A percentile compares a stretch with the other conserved stretches of the same genome.
phyloP scores from a whole-genome alignment of 441 rosid species.

The Flueggea neowawraea region DNA sequence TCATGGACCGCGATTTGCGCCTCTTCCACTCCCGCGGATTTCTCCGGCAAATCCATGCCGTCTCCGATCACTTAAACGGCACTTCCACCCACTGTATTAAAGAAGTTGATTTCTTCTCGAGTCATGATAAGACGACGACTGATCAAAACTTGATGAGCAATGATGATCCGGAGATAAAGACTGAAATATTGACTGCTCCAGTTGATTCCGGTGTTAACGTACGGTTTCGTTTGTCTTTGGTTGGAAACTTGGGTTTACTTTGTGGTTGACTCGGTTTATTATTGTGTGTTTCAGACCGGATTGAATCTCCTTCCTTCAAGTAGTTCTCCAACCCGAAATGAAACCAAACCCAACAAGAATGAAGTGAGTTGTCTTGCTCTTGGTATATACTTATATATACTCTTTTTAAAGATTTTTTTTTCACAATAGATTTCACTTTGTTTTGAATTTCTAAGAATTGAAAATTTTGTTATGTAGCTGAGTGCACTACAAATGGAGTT shows the following conservation, averaged over 20 bases:
- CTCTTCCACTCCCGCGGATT: constrained; percentile 48
- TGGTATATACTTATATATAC: too few relatives aligned
- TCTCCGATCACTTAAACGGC: constrained; percentile 7
- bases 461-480: constrained; percentile 24
- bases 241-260: background rate
- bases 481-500: constrained; percentile 41
- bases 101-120: constrained; percentile 79
- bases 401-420: constrained; percentile 1
- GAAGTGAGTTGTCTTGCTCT: constrained; percentile 36
- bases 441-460: background rate
- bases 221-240: constrained; percentile 24
- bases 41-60: constrained; percentile 25
- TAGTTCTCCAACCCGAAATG: constrained; percentile 16
- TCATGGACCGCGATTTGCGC: constrained; percentile 39
- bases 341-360: constrained; percentile 25
- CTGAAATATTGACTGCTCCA: constrained; percentile 16
- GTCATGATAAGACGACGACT: constrained; percentile 6
- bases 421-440: background rate
- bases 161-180: constrained; percentile 19
- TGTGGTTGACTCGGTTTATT: constrained; percentile 7
- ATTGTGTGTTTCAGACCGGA: constrained; percentile 40
- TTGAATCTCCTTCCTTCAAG: constrained; percentile 41
- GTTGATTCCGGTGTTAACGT: constrained; percentile 45
- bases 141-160: constrained; percentile 7
- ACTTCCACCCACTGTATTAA: constrained; percentile 19